Evolutionary conservation across 352 stramenopile species (phyloP), one percentile per base, ranked within the genome.

Genomic region (Phytophthora chlamydospora): DNA sequence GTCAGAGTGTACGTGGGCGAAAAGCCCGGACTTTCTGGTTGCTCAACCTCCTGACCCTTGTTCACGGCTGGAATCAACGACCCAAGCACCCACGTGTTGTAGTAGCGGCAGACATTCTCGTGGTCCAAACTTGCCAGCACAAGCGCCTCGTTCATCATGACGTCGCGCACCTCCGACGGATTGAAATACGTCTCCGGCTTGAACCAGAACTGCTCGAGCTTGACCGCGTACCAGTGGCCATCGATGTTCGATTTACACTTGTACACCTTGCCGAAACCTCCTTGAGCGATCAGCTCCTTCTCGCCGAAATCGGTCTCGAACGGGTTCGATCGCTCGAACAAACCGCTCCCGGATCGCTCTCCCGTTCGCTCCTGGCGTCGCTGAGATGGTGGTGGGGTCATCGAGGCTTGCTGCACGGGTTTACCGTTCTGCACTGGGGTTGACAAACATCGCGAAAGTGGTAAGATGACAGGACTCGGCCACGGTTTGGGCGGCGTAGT

Each of bases 31-130:
- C 63, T 59, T 40, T 61, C 48, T 8, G 58, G 66, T 41, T 72
- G 71, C 1, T 66, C 66, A 8, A 68, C 45, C 0, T 64, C 47
- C 46, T 65, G 58, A 0, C 58, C 58, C 24, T 73, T 66, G 38
- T 56, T 61, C 13, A 85, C 81, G 50, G 85, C 70, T 2, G 84
- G 76, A 13, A 93, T 81, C 14, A 93, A 63, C 9, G 74, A 90
- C 14, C 78, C 82, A 11, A 81, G 73, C 34, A 94, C 82, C 85
- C 85, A 94, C 21, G 85, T 90, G 54, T 90, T 87, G 71, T 83
- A 94, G 71, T 98, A 98, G 6, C 95, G 76, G 27, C 97, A 97
- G 39, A 98, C 96, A 60, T 98, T 97, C 58, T 98, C 94, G 47
- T 98, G 93, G 41, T 93, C 91, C 17, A 98, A 88, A 5, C 89